Evolutionary conservation across 768 basidiomycete species (phyloP), one percentile per base, ranked within the genome.

Genomic region (Amylocystis lapponica): DNA sequence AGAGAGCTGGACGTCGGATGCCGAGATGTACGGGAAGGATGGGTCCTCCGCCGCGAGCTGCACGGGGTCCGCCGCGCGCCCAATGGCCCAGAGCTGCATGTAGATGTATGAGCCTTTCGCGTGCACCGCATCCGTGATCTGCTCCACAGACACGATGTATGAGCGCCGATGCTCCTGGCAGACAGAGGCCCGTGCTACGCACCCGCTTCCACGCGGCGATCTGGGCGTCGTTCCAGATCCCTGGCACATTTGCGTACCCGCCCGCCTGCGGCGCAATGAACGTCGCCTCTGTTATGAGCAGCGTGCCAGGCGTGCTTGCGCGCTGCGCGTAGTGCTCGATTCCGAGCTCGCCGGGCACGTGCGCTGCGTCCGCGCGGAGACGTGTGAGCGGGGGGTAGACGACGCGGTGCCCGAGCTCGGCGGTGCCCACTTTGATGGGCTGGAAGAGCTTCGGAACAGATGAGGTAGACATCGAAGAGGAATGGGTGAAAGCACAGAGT

Each of bases 201-300:
- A 75, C 72, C 45, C 58, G 50, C 51, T 72, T 76, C 79, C 78
- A 80, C 0, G 48, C 68, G 6, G 51, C 41, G 17, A 70, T 70
- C 50, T 89, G 84, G n/a, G 71, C 76, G 2, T 70, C 56, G 13
- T 58, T 76, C 67, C 73, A 86, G 42, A 86, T 76, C 1, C 84
- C 85, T 1, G 84, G 84, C 0, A 74, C 68, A 41, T 76, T 60
- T 2, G 42, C 38, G 32, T 63, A 67, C 2, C 78, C 79, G 4
- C 72, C 76, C 0, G 78, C 77, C 12, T 69, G 50, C 1, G 58
- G 55, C 0, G 74, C 70, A 37, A 85, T 72, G 36, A 71, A 63
- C 4, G 78, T 78, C 0, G 67, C 79, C 58, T 84, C 80, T 3
- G 78, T 61, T 38, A 85, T 68, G 35, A 78, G 59, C 11, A 83